Evolutionary conservation across 148 eudicot species (phyloP).

Genomic region (Suaeda aralocaspica): DNA sequence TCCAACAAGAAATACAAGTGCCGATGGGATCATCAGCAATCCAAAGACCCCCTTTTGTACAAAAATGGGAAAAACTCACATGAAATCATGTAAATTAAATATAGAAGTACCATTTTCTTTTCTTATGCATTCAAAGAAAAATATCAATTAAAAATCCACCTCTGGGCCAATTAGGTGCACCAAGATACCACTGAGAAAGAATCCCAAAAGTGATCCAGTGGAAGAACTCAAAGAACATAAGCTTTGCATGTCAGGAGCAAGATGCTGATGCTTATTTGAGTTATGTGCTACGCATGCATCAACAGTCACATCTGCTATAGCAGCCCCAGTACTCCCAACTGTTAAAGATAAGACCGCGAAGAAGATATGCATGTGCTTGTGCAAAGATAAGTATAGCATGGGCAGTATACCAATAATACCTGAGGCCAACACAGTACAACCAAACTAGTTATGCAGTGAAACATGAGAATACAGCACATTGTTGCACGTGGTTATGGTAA

Average conservation of each 20-base stretch:
- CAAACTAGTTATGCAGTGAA: neutral
- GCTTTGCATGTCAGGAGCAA: constrained; percentile 96
- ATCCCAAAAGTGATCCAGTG: constrained; percentile 75
- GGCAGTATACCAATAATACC: constrained; percentile 64
- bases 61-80: constrained; percentile 13
- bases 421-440: constrained; percentile 26
- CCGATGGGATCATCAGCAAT: constrained; percentile 65
- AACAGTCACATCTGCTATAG: constrained; percentile 94
- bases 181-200: constrained; percentile 76
- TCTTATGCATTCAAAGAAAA: neutral
- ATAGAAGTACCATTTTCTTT: neutral
- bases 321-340: constrained; percentile 65
- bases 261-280: constrained; percentile 55
- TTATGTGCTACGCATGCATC: constrained; percentile 97
- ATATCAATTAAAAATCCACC: constrained; percentile 34
- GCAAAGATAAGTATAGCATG: constrained; percentile 69
- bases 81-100: constrained; percentile 4
- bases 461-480: neutral
- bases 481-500: no score
- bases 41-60: constrained; percentile 73
- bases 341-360: constrained; percentile 64
- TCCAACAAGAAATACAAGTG: constrained; percentile 63
- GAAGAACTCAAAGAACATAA: constrained; percentile 78
- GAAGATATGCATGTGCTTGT: constrained; percentile 52
- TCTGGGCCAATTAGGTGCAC: constrained; percentile 82